phyloP scores from a whole-genome alignment of 495 filamentous ascomycete genomes.

The Tricharina praecox region DNA sequence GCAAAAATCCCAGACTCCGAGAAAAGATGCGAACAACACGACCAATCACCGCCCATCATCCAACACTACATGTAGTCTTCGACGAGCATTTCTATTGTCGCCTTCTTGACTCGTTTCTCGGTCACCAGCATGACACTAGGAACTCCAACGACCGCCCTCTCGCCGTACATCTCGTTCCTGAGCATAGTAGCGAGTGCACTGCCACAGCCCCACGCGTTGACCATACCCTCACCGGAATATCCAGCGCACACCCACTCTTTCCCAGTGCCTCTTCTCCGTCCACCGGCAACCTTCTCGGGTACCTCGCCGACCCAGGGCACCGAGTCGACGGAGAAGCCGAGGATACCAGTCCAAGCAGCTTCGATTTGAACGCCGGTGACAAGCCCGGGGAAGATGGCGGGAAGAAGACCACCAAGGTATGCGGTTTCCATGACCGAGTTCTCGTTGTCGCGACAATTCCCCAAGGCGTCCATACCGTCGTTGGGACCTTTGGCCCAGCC shows the following conservation, averaged over 20 bases:
- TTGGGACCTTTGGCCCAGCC: constrained; percentile 25
- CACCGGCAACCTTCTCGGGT: constrained; percentile 21
- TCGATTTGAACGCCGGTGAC: constrained; percentile 3
- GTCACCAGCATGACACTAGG: constrained; percentile 24
- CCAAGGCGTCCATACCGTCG: constrained; percentile 26
- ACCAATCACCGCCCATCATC: no score
- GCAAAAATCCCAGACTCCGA: no score
- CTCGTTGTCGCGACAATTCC: constrained; percentile 26
- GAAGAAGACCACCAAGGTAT: constrained; percentile 23
- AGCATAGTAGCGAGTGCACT: constrained; percentile 31
- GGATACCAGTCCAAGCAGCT: constrained; percentile 32
- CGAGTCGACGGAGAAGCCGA: constrained; percentile 32
- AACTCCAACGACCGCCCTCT: constrained; percentile 25
- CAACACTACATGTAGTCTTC: neutral
- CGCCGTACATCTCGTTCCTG: constrained; percentile 14
- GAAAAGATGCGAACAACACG: no score
- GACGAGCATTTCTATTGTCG: constrained; percentile 13
- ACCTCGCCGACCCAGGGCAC: constrained; percentile 35
- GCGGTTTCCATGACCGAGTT: constrained; percentile 17
- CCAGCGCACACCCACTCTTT: constrained; percentile 35
- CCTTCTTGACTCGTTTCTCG: constrained; percentile 19
- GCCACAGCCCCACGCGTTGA: constrained; percentile 33
- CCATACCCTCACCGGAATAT: constrained; percentile 36
- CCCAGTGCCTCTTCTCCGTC: constrained; percentile 8
- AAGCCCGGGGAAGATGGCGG: constrained; percentile 13